Base-by-base conservation (phyloP, 2,329 filamentous ascomycete species). In the Penicillium corylophilum region DNA sequence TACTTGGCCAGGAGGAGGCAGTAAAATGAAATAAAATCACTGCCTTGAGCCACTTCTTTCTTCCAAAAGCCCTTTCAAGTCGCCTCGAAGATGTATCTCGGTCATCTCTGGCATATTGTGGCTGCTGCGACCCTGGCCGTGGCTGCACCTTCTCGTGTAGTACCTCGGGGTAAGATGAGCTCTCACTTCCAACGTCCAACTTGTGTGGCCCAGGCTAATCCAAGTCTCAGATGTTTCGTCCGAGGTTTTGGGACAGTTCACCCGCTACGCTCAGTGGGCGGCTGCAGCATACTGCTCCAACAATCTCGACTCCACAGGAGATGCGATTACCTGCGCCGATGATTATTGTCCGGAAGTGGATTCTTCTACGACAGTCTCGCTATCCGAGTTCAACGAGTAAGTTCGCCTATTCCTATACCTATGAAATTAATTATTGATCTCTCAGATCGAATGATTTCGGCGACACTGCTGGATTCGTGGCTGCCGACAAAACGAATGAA, bases 251-350 rank as follows among this genome's bases (percentile, higher is more conserved):
- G 60, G 67, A 15, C 65, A 76, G 38, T 66, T 82, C 7, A 65
- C 69, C 2, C 68, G 80, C 55, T 79, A 77, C 62, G 74, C 76
- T 36, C 74, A 82, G 52, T 82, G 79, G 61, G 72, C 79, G 2
- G 79, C 78, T 2, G 79, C 80, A 3, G 71, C 79, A 18, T 82
- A 82, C 64, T 82, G 80, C 61, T 59, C 71, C 2, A 64, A 56
- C 35, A 82, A 82, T 64, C 74, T 78, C 64, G 66, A 78, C 49
- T 72, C 71, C 24, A 53, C 74, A 2, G 71, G 70, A 38, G 72
- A 72, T 9, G 73, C 73, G 46, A 44, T 81, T 39, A 69, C 68
- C 8, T 82, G 80, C 56, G 56, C 66, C 0, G 62, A 69, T 8
- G 74, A 71, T 1, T 79, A 77, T 55, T 82, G 80, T 57, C 73